Evolutionary conservation across 2,329 filamentous ascomycete genomes (phyloP), one percentile per base, ranked within the genome.

Genomic region (Ascochyta lentis): DNA sequence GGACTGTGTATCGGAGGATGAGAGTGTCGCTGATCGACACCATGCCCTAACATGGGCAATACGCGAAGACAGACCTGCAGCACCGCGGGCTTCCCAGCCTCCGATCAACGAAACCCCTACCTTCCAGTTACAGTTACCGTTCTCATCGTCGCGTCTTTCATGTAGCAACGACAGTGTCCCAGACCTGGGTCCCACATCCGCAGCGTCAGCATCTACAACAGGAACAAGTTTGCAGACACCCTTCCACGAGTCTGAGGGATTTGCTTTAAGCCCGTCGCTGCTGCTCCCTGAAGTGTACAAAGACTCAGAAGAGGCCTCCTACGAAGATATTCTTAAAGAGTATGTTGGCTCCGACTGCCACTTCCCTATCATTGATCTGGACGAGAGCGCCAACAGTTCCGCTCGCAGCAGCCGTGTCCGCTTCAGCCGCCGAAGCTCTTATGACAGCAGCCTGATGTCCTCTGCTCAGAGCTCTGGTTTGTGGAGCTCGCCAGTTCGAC

Each of bases 351-450:
- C 77, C 27, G 80, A 83, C 54, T 76, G 77, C 10, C 79, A 81
- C 54, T 80, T 79, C 42, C 76, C 78, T 22, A 78, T 81, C 56
- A 75, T 76, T 49, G 71, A 78, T 24, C 70, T 75, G n/a, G 71
- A 55, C 26, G 66, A 66, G 41, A 75, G 76, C 46, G 65, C 75
- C 45, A 74, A 76, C 34, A 76, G 77, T 43, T 77, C 78, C 6
- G 75, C 76, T 24, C 79, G 80, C 24, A 83, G 78, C 64, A 82
- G 81, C 61, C 78, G 77, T 52, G 80, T 81, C 3, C 79, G 79
- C 13, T 80, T 83, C 47, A 84, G 82, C 76, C 83, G 83, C 59
- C 81, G 80, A 61, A 83, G 81, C 66, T 85, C 83, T 5, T 82
- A 84, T 54, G 82, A 85, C 65, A 84, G 82, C 66, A 79, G 84